These are phyloP conservation scores for Ormosia semicastrata DNA, from an alignment of 306 rosid species.

Conservation along the genomic window DNA sequence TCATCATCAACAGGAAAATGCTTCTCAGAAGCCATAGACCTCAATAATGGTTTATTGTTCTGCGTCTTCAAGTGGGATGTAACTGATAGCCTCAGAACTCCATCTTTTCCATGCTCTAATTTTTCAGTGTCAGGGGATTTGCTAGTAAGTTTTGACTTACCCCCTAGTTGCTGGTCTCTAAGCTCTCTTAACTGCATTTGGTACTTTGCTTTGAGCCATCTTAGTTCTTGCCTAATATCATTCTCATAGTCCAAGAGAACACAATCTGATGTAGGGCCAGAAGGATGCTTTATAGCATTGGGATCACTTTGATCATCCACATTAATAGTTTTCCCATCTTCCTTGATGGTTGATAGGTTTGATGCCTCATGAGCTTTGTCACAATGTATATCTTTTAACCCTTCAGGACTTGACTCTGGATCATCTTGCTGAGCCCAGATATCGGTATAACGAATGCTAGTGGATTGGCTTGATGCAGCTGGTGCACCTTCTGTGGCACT, in stretches of 20 bases:
- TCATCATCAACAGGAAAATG: constrained; percentile 32
- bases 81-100: constrained; percentile 23
- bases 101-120: constrained; percentile 38
- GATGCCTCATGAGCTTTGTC: constrained; percentile 37
- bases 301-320: constrained; percentile 38
- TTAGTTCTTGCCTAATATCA: constrained; percentile 88
- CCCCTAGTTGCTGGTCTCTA: constrained; percentile 69
- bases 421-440: constrained; percentile 85
- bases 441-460: constrained; percentile 59
- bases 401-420: constrained; percentile 39
- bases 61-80: constrained; percentile 30
- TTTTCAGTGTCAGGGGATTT: constrained; percentile 33
- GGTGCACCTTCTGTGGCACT: constrained; percentile 41
- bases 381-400: constrained; percentile 44
- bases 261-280: constrained; percentile 27
- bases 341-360: constrained; percentile 36
- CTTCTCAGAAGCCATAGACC: constrained; percentile 33
- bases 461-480: constrained; percentile 46
- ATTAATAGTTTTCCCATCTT: constrained; percentile 46
- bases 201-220: constrained; percentile 98
- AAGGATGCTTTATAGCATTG: constrained; percentile 32
- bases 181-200: constrained; percentile 90
- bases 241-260: constrained; percentile 58
- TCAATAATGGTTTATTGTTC: constrained; percentile 28
- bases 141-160: constrained; percentile 37